Conservation (phyloP, 805 yeast species). For the Yarrowia sp. region DNA sequence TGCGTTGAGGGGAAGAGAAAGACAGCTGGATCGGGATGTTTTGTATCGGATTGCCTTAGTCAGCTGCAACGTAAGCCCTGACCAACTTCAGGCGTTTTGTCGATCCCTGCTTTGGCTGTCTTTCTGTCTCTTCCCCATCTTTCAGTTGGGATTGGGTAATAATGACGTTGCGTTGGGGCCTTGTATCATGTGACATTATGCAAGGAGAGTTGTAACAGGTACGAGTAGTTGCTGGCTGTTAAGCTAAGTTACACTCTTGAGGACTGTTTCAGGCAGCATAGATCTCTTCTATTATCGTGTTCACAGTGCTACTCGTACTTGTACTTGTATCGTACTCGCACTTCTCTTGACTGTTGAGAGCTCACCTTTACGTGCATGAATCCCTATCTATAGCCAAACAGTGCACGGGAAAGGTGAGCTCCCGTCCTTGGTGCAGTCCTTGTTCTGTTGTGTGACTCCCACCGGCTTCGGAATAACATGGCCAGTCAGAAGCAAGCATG, state of each 20-base stretch:
- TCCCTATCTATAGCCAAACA: not conserved
- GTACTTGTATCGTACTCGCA: no score
- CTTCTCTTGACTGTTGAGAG: not conserved
- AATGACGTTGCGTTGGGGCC: not conserved
- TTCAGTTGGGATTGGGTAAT: not conserved
- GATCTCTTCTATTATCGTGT: no score
- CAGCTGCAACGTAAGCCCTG: not conserved
- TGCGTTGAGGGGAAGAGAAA: not conserved
- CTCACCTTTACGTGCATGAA: not conserved
- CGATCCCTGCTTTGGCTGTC: not conserved
- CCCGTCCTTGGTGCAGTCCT: not conserved
- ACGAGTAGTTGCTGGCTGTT: no score
- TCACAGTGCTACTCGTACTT: no score
- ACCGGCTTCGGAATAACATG: not conserved
- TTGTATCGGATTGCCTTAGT: not conserved
- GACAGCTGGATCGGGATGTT: no score
- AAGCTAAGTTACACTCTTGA: no score
- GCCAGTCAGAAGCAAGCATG: not conserved
- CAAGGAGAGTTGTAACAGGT: no score
- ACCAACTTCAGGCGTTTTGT: not conserved
- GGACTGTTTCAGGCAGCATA: no score
- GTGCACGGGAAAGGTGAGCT: not conserved
- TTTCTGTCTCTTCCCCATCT: not conserved
- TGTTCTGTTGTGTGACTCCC: not conserved
- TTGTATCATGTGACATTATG: constrained; percentile 14